A percentile compares a stretch with the other conserved stretches of the same genome.
phyloP scores from a whole-genome alignment of 345 rosid genomes.

The Gossypium sturtianum region DNA sequence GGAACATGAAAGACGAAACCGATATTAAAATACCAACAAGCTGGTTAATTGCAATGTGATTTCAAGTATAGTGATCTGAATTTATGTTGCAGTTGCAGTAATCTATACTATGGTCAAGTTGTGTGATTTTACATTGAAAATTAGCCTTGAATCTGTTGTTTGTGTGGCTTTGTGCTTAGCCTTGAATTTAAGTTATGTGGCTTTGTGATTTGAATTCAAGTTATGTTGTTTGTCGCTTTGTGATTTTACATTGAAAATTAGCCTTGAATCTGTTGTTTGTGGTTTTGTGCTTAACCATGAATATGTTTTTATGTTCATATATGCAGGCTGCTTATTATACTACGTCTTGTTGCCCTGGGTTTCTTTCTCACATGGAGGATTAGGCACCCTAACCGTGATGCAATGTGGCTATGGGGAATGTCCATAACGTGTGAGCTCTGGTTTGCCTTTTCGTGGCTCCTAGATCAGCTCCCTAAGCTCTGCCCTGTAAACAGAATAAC shows the following conservation, averaged over 20 bases:
- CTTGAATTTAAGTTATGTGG: neutral
- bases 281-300: neutral
- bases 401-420: slow-evolving; percentile 79
- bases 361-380: slow-evolving; percentile 68
- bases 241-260: neutral
- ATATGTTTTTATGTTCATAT: neutral
- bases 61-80: neutral
- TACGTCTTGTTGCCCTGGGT: slow-evolving; percentile 61
- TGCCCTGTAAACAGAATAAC: slow-evolving; percentile 70
- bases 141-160: neutral
- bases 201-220: too few relatives aligned
- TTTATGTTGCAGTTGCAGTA: neutral
- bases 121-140: neutral
- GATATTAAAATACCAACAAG: neutral
- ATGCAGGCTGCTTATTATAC: slow-evolving; percentile 45
- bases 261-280: neutral
- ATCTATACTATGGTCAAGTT: neutral
- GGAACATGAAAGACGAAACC: neutral
- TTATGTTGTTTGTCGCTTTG: too few relatives aligned
- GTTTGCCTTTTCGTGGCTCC: slow-evolving; percentile 79
- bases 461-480: slow-evolving; percentile 76
- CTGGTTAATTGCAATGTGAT: neutral
- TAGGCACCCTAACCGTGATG: slow-evolving; percentile 60
- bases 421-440: slow-evolving; percentile 69
- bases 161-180: neutral